A percentile compares a stretch with the other conserved stretches of the same genome.
Conservation (phyloP, 2,329 filamentous ascomycete species). For the Hymenoscyphus occultus region DNA sequence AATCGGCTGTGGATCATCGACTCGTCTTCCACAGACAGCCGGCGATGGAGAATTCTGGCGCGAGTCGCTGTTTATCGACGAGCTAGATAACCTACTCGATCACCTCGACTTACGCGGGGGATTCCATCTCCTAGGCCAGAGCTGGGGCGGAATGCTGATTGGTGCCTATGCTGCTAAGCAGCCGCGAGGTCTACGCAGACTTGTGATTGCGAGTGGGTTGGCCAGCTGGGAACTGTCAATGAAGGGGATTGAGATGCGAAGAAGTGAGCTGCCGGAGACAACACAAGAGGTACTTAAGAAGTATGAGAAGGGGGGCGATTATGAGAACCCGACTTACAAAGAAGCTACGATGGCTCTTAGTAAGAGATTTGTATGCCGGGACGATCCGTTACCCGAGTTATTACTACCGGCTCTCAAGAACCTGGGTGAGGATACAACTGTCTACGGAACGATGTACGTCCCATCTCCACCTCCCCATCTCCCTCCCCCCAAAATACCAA, state of each 20-base stretch:
- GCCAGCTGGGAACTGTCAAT: slow-evolving; percentile 13
- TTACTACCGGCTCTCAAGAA: too few species aligned
- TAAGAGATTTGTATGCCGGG: too few species aligned
- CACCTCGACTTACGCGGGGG: slow-evolving; percentile 40
- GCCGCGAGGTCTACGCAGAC: not conserved
- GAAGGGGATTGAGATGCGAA: not conserved
- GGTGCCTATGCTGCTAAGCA: slow-evolving; percentile 16
- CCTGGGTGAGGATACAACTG: too few species aligned
- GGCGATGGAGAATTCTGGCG: slow-evolving; percentile 48
- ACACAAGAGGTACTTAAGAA: too few species aligned
- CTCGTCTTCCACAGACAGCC: slow-evolving; percentile 45
- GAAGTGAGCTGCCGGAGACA: slow-evolving; percentile 6
- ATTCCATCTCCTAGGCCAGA: slow-evolving; percentile 7
- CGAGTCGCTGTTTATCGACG: slow-evolving; percentile 45
- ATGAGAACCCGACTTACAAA: too few species aligned
- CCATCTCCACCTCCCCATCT: too few species aligned
- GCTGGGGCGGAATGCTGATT: slow-evolving; percentile 8
- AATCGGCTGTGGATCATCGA: slow-evolving; percentile 48
- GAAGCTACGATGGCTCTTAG: too few species aligned
- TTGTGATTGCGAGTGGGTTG: slow-evolving; percentile 11
- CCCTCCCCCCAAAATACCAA: too few species aligned
- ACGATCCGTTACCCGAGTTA: too few species aligned
- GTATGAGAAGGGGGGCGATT: too few species aligned
- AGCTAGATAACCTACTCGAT: slow-evolving; percentile 47
- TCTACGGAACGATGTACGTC: too few species aligned